phyloP scores from a whole-genome alignment of 2,329 filamentous ascomycete genomes.

The Fusarium sp. region DNA sequence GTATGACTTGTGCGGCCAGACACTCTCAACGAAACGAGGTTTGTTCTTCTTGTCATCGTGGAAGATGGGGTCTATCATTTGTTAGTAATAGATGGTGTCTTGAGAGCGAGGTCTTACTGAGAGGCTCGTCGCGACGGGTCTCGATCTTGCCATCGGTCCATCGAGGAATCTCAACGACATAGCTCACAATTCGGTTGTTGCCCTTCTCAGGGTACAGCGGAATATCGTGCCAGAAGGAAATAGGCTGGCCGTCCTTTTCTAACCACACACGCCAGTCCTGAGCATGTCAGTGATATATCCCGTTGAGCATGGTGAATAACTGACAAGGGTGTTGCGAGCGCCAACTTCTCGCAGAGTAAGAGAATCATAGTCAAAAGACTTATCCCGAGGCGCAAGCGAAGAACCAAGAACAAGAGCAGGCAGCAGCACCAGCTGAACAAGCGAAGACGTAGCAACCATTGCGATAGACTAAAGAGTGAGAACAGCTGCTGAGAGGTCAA shows the following conservation, averaged over 20 bases:
- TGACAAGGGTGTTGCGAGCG: conserved; percentile 54
- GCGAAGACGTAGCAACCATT: conserved; percentile 35
- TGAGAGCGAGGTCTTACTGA: conserved; percentile 48
- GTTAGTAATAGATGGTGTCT: background rate
- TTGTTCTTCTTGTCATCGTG: conserved; percentile 56
- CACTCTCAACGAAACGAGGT: conserved; percentile 56
- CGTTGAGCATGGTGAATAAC: background rate
- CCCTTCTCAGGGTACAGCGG: conserved; percentile 54
- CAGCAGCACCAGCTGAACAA: conserved; percentile 39
- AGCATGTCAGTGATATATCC: background rate
- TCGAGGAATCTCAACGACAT: conserved; percentile 58
- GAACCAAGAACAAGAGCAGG: conserved; percentile 35
- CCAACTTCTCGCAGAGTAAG: conserved; percentile 54
- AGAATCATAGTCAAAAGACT: conserved; percentile 47
- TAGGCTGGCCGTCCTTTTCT: conserved; percentile 55
- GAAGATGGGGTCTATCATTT: conserved; percentile 54
- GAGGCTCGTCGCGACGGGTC: conserved; percentile 55
- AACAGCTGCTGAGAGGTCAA: background rate
- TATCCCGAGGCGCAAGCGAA: conserved; percentile 17
- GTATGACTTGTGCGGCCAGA: conserved; percentile 60
- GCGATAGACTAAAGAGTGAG: background rate
- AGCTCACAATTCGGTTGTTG: conserved; percentile 54
- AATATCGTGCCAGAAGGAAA: conserved; percentile 59
- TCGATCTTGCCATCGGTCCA: conserved; percentile 59
- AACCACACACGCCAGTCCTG: conserved; percentile 59